Base-by-base conservation (phyloP, 805 yeast genomes). In the Cyberlindnera lachancei region DNA sequence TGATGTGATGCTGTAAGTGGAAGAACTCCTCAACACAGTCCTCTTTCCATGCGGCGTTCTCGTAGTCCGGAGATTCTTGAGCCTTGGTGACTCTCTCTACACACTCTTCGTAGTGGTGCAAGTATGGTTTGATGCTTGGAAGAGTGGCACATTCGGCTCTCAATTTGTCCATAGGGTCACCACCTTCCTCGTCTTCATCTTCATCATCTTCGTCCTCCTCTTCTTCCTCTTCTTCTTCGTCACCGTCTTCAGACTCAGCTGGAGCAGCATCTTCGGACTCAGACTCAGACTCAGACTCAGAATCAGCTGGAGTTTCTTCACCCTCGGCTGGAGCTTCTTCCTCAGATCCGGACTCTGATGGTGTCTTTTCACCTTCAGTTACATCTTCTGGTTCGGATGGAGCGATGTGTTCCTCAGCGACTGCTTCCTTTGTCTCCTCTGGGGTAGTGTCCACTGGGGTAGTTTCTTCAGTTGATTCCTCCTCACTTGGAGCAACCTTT, bases 1-100 rank as follows among this genome's bases (percentile, higher is more conserved):
- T 86, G 55, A 88, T 50, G 68, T 94, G 86, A 64, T 90, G 96
- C 62, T 86, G 86, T 57, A 88, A 70, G 66, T 92, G 97, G 86
- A 90, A 88, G 62, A 82, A 90, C 66, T 90, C 98, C 64, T 90
- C 97, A 40, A 90, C 81, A 71, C 98, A 90, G 66, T 90, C 96
- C 69, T 90, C 98, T 65, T 90, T 90, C 72, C 85, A 71, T 12
- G 69, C 77, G 51, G 70, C 73, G 35, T 80, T 78, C 19, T 63
- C 95, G 59, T 90, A 88, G 47, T 68, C 94, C 46, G 73, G 80
- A 53, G 84, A 88, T 65, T 86, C 84, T 68, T 70, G 73, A 50
- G 78, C 95, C 59, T 79, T 76, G 46, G 92, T 77, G 44, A 90
- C 97, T 69, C 96, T 85, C 64, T 83, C 96, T 38, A 77, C 78